Base-by-base conservation (phyloP, 805 yeast species). In the Wickerhamiella galacta region DNA sequence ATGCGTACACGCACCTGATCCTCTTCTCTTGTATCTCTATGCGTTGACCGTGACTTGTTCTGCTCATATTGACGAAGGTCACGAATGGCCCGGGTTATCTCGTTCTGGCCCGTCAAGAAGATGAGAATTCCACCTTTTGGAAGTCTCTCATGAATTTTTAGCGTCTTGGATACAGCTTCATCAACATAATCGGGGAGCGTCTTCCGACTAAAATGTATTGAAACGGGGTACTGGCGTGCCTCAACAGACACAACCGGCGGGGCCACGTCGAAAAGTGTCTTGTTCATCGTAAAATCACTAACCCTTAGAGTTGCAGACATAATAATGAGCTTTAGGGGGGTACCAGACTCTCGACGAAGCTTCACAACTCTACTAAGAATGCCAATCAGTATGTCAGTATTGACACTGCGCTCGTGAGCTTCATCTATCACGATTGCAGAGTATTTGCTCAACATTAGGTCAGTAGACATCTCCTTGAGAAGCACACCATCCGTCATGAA, bases 241-340 rank as follows among this genome's bases (percentile, higher is more conserved):
- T 79, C 87, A 10, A 90, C 83, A 43, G 76, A 76, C 23, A 92
- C 57, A 22, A 92, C 70, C 2, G 98, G 98, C 1, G 98, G 98
- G 6, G 56, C 51, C 0, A 79, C 73, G 0, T 48, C 45, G 47
- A 92, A 90, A 20, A 92, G 58, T 2, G 64, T 56, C 11, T 55
- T 51, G 52, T 90, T 90, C 46, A 83, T 93, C 33, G 94, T 72
- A 49, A 90, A 90, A 53, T 90, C 99, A 11, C 87, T 58, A 1
- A 90, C 96, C 46, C 96, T 65, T 38, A 90, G 64, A 0, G 99
- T 90, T 12, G 99, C 99, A 28, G 96, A 85, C 99, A 90, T 90
- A 45, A 90, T 75, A 18, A 90, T 68, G 37, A 90, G 56, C 52
- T 87, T 90, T 38, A 90, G 61, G 9, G 77, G 83, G 39, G 65